phyloP scores from a whole-genome alignment of 805 yeast species.

The Jamesozyma rosinii region DNA sequence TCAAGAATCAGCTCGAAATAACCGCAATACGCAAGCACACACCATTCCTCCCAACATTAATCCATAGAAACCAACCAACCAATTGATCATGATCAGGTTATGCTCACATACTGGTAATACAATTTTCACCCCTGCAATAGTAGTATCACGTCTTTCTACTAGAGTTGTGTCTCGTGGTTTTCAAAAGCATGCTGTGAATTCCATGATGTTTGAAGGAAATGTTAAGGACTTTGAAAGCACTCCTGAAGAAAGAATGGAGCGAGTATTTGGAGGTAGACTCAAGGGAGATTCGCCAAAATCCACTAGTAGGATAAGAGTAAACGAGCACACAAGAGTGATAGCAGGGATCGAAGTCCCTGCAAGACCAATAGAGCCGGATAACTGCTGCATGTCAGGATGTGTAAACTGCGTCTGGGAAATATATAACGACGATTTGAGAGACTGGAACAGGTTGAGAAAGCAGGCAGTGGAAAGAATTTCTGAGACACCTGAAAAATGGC shows the following conservation, averaged over 20 bases:
- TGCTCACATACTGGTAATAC: background rate
- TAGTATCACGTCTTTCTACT: background rate
- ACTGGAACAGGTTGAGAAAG: conserved; percentile 59
- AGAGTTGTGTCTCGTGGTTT: background rate
- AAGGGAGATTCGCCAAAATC: conserved; percentile 41
- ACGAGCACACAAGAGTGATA: conserved; percentile 14
- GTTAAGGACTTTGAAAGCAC: conserved; percentile 24
- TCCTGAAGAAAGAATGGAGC: conserved; percentile 40
- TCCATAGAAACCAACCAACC: too few relatives aligned
- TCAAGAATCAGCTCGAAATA: too few relatives aligned
- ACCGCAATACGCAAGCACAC: too few relatives aligned
- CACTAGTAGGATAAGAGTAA: conserved; percentile 27
- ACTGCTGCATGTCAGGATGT: conserved; percentile 97
- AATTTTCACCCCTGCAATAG: background rate
- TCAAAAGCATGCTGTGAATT: background rate
- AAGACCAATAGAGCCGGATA: conserved; percentile 84
- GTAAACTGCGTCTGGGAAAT: conserved; percentile 95
- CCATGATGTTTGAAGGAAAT: conserved; percentile 33
- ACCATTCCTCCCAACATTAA: too few relatives aligned
- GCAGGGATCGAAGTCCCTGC: conserved; percentile 73
- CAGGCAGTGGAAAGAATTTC: conserved; percentile 49
- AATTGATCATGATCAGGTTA: background rate
- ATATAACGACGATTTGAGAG: conserved; percentile 76
- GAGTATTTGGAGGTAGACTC: conserved; percentile 48
- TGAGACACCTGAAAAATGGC: conserved; percentile 47